phyloP scores from a whole-genome alignment of 2,329 filamentous ascomycete genomes.

The Monosporascus sp. region DNA sequence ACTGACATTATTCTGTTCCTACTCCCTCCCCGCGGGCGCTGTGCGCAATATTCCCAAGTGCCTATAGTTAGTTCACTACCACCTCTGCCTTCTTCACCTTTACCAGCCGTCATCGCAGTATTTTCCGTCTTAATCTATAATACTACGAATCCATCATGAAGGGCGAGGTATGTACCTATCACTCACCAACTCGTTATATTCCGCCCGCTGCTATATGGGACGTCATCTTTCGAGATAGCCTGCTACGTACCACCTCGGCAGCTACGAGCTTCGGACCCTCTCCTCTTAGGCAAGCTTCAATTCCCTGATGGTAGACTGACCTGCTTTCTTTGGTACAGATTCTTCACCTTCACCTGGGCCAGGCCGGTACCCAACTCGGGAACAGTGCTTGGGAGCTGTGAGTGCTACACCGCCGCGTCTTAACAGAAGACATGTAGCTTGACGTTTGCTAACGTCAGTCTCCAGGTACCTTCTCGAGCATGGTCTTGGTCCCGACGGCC shows the following conservation, averaged over 20 bases:
- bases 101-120: constrained; percentile 9
- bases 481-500: constrained; percentile 61
- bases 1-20: constrained; percentile 3
- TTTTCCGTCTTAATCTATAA: constrained; percentile 8
- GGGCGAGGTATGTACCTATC: constrained; percentile 45
- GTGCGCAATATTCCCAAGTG: constrained; percentile 13
- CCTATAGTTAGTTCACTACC: neutral
- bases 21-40: constrained; percentile 17
- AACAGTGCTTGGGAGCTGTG: constrained; percentile 75
- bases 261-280: neutral
- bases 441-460: constrained; percentile 10
- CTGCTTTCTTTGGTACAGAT: constrained; percentile 35
- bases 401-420: constrained; percentile 31
- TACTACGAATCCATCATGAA: constrained; percentile 40
- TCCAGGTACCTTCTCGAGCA: constrained; percentile 67
- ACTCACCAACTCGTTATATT: constrained; percentile 5
- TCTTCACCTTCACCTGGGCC: constrained; percentile 59
- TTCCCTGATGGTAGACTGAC: constrained; percentile 6
- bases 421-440: neutral
- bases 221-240: neutral
- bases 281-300: neutral
- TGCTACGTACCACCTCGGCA: neutral
- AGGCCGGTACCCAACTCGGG: constrained; percentile 69
- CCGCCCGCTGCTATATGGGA: constrained; percentile 1
- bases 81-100: neutral